Evolutionary conservation across 2,329 filamentous ascomycete species (phyloP).

Genomic region (Ophiostoma sp.): DNA sequence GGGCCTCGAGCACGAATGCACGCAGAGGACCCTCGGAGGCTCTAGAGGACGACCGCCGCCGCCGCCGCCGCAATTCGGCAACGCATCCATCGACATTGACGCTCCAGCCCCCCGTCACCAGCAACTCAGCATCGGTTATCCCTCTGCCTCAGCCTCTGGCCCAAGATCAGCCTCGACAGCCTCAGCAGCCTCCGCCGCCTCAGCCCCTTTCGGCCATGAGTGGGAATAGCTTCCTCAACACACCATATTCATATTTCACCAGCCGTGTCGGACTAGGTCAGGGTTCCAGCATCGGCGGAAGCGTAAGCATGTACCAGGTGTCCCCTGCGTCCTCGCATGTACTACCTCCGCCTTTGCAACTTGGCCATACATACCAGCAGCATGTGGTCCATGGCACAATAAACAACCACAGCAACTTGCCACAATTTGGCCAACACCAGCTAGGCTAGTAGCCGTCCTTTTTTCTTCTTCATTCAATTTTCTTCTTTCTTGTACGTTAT

Average conservation of each 20-base stretch:
- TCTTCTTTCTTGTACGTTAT: too few species aligned
- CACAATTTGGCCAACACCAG: too few species aligned
- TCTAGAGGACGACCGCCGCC: neutral
- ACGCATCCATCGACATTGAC: neutral
- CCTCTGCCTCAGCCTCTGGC: too few species aligned
- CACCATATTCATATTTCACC: too few species aligned
- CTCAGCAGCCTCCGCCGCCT: too few species aligned
- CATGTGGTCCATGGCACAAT: too few species aligned
- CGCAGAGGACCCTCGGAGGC: neutral
- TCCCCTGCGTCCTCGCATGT: neutral
- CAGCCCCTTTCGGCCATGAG: neutral
- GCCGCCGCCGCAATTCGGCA: neutral
- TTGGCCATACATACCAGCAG: neutral
- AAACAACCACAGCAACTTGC: too few species aligned
- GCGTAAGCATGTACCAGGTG: neutral
- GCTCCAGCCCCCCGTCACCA: neutral
- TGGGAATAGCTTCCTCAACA: too few species aligned
- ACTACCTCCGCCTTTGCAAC: neutral
- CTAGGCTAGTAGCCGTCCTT: too few species aligned
- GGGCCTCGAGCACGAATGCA: neutral
- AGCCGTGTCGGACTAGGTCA: too few species aligned
- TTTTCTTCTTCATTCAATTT: too few species aligned
- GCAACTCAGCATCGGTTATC: neutral
- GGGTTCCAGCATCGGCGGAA: neutral
- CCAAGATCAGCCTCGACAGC: too few species aligned